Evolutionary conservation across 805 yeast genomes (phyloP).

Genomic region (Saccharomyces eubayanus): DNA sequence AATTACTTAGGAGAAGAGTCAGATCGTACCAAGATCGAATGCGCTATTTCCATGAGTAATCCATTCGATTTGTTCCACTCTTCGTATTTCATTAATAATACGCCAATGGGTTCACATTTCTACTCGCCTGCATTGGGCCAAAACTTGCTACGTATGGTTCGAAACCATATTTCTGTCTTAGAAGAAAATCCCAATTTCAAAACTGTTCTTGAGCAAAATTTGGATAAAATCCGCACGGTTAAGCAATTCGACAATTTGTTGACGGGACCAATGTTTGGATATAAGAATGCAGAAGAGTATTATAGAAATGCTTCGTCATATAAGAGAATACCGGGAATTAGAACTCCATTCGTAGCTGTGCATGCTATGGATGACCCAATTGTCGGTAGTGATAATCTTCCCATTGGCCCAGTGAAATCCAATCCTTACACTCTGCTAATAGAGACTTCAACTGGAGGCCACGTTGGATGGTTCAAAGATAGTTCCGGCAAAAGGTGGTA

Average conservation of each 20-base stretch:
- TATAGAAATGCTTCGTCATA: constrained; percentile 56
- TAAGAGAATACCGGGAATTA: constrained; percentile 40
- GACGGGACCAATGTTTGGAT: constrained; percentile 63
- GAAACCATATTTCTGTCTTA: constrained; percentile 35
- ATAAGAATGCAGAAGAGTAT: constrained; percentile 53
- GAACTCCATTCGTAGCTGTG: constrained; percentile 58
- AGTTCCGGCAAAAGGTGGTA: constrained; percentile 60
- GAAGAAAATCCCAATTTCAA: constrained; percentile 22
- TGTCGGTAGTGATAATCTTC: constrained; percentile 45
- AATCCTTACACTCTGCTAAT: constrained; percentile 57
- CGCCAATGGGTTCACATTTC: constrained; percentile 36
- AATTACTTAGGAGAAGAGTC: constrained; percentile 67
- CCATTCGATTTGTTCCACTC: constrained; percentile 69
- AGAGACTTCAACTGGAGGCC: constrained; percentile 68
- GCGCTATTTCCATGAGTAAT: constrained; percentile 53
- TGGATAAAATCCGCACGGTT: constrained; percentile 28
- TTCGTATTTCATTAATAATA: constrained; percentile 35
- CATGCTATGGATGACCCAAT: constrained; percentile 71
- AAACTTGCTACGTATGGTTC: constrained; percentile 38
- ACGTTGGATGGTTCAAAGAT: constrained; percentile 63
- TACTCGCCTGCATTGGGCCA: constrained; percentile 46
- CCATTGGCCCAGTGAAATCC: constrained; percentile 38
- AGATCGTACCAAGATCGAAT: constrained; percentile 36
- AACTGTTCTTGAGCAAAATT: constrained; percentile 17
- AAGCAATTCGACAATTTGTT: constrained; percentile 54